Evolutionary conservation across 1,284 basidiomycete genomes (phyloP), one percentile per base, ranked within the genome.

Genomic region (Sporisorium reilianum): DNA sequence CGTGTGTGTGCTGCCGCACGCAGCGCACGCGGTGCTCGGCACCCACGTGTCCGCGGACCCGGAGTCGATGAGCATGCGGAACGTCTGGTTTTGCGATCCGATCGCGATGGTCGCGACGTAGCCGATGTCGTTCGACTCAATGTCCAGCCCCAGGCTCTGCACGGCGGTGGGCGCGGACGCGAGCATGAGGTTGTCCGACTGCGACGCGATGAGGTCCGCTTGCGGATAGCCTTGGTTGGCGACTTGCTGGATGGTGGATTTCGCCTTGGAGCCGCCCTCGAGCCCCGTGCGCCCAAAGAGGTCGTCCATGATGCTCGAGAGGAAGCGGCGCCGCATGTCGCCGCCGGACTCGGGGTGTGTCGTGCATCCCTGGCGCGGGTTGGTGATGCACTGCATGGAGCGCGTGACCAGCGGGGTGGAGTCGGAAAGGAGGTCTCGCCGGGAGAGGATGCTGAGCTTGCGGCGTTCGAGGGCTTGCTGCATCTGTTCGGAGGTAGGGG

Each of bases 11-110:
- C 54, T 52, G 0, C 72, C 67, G 32, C 81, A 83, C 6, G 57
- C 56, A 2, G 36, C 44, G 54, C 83, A 84, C 8, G 63, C 32
- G 10, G 73, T 65, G 57, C 67, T 67, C 0, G 79, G 70, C 8
- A 83, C 75, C 92, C 93, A 95, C 41, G 93, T 87, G 84, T 95
- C 93, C 16, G 92, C 90, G 9, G 91, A 93, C 34, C 93, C 94
- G 26, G 91, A 92, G 86, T 95, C 93, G 58, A 84, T 75, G 53
- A 95, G 88, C 79, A 95, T 85, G 34, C 88, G 87, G 85, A 92
- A 95, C 77, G 90, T 85, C 44, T 85, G 87, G 2, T 91, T 88
- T n/a, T 91, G 91, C 3, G 90, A 92, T 40, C 93, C 93, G 71
- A 95, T 89, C 83, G 91, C 88, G 34, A 95, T 85, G 26, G 89